Percentiles rank a stretch among this genome's conserved stretches.
Evolutionary conservation across 805 yeast species (phyloP).

Genomic region (Yarrowia deformans): DNA sequence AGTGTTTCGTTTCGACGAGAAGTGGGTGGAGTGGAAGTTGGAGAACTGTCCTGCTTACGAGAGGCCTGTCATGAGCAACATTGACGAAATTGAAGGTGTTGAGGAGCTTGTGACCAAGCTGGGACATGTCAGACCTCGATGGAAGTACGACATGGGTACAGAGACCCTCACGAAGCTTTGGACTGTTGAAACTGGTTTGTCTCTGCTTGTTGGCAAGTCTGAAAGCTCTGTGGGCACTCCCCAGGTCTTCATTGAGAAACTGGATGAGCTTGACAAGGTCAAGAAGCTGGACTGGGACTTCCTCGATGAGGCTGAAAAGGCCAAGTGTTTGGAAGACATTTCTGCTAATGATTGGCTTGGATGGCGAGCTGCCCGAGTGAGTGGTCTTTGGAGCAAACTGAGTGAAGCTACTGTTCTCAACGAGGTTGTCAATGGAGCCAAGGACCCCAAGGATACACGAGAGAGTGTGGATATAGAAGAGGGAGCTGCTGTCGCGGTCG

Average conservation of each 20-base stretch:
- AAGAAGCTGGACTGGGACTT: slow-evolving; percentile 38
- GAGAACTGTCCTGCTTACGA: slow-evolving; percentile 47
- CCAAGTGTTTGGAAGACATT: slow-evolving; percentile 42
- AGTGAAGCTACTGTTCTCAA: slow-evolving; percentile 43
- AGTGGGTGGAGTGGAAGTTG: slow-evolving; percentile 51
- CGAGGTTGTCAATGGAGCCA: slow-evolving; percentile 18
- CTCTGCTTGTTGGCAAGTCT: slow-evolving; percentile 44
- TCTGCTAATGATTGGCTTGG: slow-evolving; percentile 55
- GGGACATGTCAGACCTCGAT: slow-evolving; percentile 44
- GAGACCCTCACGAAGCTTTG: slow-evolving; percentile 50
- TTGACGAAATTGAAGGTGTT: slow-evolving; percentile 20
- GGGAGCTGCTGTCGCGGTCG: background rate
- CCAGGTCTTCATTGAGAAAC: slow-evolving; percentile 41
- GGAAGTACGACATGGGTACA: slow-evolving; percentile 49
- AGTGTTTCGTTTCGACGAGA: slow-evolving; percentile 42
- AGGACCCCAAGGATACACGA: background rate
- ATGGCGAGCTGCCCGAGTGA: slow-evolving; percentile 53
- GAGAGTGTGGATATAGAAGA: slow-evolving; percentile 27
- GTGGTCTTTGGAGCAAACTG: slow-evolving; percentile 52
- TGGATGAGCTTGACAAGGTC: slow-evolving; percentile 35
- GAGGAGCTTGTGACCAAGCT: slow-evolving; percentile 35
- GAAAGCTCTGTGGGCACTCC: slow-evolving; percentile 45
- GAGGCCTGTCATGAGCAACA: slow-evolving; percentile 41
- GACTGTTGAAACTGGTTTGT: slow-evolving; percentile 55
- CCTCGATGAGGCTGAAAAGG: slow-evolving; percentile 36